Evolutionary conservation across 441 rosid species (phyloP).

Genomic region (Oxalis stricta): DNA sequence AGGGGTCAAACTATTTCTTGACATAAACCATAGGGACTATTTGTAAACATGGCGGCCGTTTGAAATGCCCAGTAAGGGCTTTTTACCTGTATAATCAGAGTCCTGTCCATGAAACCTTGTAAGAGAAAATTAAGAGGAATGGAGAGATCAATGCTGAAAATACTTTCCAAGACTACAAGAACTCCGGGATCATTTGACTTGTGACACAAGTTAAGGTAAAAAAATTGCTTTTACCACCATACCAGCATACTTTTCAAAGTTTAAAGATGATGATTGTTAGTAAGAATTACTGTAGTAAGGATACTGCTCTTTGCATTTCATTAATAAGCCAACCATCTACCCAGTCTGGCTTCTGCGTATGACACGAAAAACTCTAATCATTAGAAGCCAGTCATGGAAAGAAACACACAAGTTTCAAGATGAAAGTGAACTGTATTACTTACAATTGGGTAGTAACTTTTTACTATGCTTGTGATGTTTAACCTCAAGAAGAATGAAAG

Average conservation of each 20-base stretch:
- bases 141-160: slow-evolving; percentile 70
- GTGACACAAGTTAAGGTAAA: slow-evolving; percentile 33
- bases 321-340: slow-evolving; percentile 62
- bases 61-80: too few relatives aligned
- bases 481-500: slow-evolving; percentile 51
- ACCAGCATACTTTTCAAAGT: too few relatives aligned
- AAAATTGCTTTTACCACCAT: background rate
- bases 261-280: background rate
- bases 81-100: slow-evolving; percentile 59
- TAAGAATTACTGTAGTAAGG: slow-evolving; percentile 16
- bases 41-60: too few relatives aligned
- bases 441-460: slow-evolving; percentile 72
- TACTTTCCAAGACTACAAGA: slow-evolving; percentile 60
- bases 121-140: slow-evolving; percentile 69
- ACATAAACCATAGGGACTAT: slow-evolving; percentile 1
- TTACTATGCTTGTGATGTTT: slow-evolving; percentile 40
- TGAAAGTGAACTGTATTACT: slow-evolving; percentile 9
- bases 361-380: slow-evolving; percentile 13
- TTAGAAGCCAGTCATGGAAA: background rate
- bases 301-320: slow-evolving; percentile 93
- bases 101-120: slow-evolving; percentile 37
- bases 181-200: slow-evolving; percentile 85
- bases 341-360: slow-evolving; percentile 60
- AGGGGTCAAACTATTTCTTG: background rate
- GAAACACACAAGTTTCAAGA: slow-evolving; percentile 1